Conservation (phyloP, 441 rosid species). For the Raphanus hybrid region DNA sequence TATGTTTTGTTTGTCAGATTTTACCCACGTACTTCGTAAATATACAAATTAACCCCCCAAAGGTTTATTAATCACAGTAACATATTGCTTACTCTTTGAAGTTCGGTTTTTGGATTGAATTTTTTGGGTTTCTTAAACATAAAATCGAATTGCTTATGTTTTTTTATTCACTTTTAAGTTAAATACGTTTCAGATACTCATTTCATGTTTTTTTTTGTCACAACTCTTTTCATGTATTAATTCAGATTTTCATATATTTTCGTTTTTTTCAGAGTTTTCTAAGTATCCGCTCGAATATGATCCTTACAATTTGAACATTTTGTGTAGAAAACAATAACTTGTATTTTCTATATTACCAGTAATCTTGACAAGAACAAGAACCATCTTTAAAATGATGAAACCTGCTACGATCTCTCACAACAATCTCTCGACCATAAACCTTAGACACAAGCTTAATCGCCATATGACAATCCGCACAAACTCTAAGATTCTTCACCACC, state of each 20-base stretch:
- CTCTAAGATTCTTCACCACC: slow-evolving; percentile 73
- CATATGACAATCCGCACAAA: slow-evolving; percentile 80
- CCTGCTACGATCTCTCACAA: slow-evolving; percentile 75
- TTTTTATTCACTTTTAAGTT: too few species aligned
- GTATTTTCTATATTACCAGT: slow-evolving; percentile 54
- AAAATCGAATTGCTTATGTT: too few species aligned
- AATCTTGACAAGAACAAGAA: slow-evolving; percentile 74
- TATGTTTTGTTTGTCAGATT: background rate
- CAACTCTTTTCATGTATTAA: too few species aligned
- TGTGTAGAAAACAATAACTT: background rate
- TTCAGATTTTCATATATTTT: too few species aligned
- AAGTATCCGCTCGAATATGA: background rate
- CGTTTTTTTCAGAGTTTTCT: too few species aligned
- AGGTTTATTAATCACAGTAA: background rate
- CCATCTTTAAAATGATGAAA: slow-evolving; percentile 83
- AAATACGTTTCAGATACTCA: too few species aligned
- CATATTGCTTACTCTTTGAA: background rate
- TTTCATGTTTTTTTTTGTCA: too few species aligned
- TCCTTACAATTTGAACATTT: background rate
- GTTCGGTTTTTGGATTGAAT: too few species aligned
- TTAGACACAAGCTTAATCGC: slow-evolving; percentile 74
- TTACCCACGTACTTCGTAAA: background rate
- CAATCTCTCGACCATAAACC: slow-evolving; percentile 64
- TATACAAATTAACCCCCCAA: background rate
- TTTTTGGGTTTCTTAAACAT: too few species aligned